Evolutionary conservation across 2,329 filamentous ascomycete genomes (phyloP), one percentile per base, ranked within the genome.

Genomic region (Fusarium sp.): DNA sequence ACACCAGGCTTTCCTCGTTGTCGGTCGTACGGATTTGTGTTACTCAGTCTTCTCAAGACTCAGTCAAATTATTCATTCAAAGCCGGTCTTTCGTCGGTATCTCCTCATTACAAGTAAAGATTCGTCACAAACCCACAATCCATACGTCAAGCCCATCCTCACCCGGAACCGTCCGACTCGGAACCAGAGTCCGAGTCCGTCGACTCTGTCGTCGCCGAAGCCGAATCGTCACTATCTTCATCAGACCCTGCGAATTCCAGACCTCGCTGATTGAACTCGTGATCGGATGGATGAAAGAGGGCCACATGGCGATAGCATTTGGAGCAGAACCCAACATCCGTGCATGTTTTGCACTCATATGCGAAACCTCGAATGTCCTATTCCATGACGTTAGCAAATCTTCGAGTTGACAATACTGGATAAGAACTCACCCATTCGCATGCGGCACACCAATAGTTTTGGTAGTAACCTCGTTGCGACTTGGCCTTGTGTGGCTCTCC

Each of bases 401-500:
- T 3, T 16, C 18, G 30, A 7, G 27, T n/a, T 41, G 20, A 25
- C 4, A 6, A 54, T 34, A 25, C 18, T 20, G 6, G 20, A 8
- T 18, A 10, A 23, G 7, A 9, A 43, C 61, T 64, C 25, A 56
- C 48, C 39, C 61, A 64, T 25, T 54, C 11, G n/a, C 61, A 64
- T 13, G 23, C 35, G 16, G 32, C 35, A 10, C 61, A 64, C 13
- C 13, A 64, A 3, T n/a, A 5, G 34, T 3, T 11, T n/a, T 16
- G 25, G 30, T 41, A n/a, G 4, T 25, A 11, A 14, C 45, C 60
- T 50, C 11, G 20, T 35, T n/a, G 7, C 25, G 63, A n/a, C 37
- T 64, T 3, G 39, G 43, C n/a, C 71, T 71, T 5, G 39, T 68
- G 18, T 64, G 67, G 3, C 58, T 60, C 6, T 54, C 52, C 54